Percentiles rank a stretch among this genome's conserved stretches.
phyloP scores from a whole-genome alignment of 805 yeast species.

The Myxozyma nipponensis region DNA sequence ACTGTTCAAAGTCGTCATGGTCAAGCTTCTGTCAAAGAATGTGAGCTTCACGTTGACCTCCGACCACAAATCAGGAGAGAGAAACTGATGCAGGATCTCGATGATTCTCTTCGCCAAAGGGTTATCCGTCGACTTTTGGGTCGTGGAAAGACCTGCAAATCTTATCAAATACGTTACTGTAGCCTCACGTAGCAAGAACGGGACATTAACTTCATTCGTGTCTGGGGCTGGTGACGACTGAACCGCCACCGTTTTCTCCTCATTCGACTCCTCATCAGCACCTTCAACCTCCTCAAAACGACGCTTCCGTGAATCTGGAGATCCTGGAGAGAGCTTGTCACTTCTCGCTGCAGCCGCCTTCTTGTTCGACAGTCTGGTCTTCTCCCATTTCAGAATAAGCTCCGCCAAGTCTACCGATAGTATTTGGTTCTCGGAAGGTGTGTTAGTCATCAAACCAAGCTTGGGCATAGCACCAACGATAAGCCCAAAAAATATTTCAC shows the following conservation, averaged over 20 bases:
- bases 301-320: slow-evolving; percentile 24
- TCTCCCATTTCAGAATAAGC: slow-evolving; percentile 80
- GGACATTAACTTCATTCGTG: slow-evolving; percentile 35
- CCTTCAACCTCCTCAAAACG: slow-evolving; percentile 14
- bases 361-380: slow-evolving; percentile 16
- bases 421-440: slow-evolving; percentile 64
- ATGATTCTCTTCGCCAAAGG: slow-evolving; percentile 79
- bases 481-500: slow-evolving; percentile 85
- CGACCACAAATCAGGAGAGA: slow-evolving; percentile 75
- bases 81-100: slow-evolving; percentile 65
- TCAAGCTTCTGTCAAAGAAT: slow-evolving; percentile 82
- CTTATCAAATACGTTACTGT: slow-evolving; percentile 85
- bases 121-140: slow-evolving; percentile 77
- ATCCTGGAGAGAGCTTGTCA: not conserved
- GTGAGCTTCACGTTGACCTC: slow-evolving; percentile 82
- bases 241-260: not conserved
- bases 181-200: slow-evolving; percentile 79
- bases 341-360: slow-evolving; percentile 4
- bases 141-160: slow-evolving; percentile 72
- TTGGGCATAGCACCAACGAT: slow-evolving; percentile 92
- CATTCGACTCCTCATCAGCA: not conserved
- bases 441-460: slow-evolving; percentile 69
- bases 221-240: slow-evolving; percentile 16
- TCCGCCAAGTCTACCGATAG: slow-evolving; percentile 89
- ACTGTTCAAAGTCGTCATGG: slow-evolving; percentile 71